Base-by-base conservation (phyloP, 202 grass and related monocot genomes). In the Bolboschoenoplectus hybrid region DNA sequence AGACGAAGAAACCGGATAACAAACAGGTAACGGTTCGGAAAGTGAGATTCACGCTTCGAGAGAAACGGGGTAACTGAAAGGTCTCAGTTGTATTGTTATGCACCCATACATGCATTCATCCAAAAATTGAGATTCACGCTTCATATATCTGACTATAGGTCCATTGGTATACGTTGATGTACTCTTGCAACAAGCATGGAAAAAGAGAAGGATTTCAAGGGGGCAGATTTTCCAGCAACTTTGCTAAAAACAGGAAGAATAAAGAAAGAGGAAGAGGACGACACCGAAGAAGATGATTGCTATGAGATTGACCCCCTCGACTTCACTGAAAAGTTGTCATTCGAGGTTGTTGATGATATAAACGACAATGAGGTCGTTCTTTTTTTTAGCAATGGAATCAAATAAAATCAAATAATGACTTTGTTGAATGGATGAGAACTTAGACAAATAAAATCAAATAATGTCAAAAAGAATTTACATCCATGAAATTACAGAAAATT, bases 291-390 rank as follows among this genome's bases (percentile, higher is more conserved):
- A 26, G 89, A 87, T 12, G 90, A 97, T 14, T 97, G 90, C 60
- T 77, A 71, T 39, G 87, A 89, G 87, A 91, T 97, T 14, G 84
- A 87, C 50, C 63, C 45, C 2, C 17, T 45, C 0, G 90, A 94
- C 56, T 94, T 90, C 50, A 62, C 63, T 3, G 63, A 63, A 34
- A 91, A 91, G 51, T 14, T 92, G 35, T 71, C 61, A 0, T 35
- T 89, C 6, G 81, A 85, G 74, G 65, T 85, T 77, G 49, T 57
- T 58, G 53, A 60, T 26, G 39, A 17, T 62, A 87, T 81, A 4
- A 90, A 92, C 63, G 38, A 63, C 39, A 88, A 84, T 8, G 92
- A 94, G 7, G 86, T 94, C 8, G 38, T 92, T 36, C 40, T 94
- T 2, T 81, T 97, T 9, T 81, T 88, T 1, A 55, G 78, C 13